phyloP scores from a whole-genome alignment of 257 asterid genomes.

The Plantago elongata region DNA sequence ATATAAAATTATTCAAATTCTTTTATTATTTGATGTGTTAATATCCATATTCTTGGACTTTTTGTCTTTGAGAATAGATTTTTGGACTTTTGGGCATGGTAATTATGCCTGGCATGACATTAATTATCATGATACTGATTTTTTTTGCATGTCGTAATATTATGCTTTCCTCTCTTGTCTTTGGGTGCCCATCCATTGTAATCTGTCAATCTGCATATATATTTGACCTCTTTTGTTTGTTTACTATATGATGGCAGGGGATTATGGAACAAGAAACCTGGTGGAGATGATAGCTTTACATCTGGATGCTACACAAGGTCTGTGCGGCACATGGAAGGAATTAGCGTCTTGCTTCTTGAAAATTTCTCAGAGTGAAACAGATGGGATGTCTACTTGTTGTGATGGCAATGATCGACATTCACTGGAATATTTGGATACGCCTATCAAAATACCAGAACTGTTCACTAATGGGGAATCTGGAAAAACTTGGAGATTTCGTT shows the following conservation, averaged over 20 bases:
- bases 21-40: neutral
- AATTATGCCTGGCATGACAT: neutral
- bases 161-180: no score
- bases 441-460: constrained; percentile 47
- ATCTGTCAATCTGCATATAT: neutral
- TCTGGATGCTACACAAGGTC: constrained; percentile 64
- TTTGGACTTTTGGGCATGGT: neutral
- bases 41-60: no score
- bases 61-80: neutral
- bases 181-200: neutral
- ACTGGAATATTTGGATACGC: constrained; percentile 21
- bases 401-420: constrained; percentile 26
- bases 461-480: constrained; percentile 41
- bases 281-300: constrained; percentile 76
- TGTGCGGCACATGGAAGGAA: constrained; percentile 57
- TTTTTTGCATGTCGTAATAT: neutral
- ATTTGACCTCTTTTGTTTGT: neutral
- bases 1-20: constrained; percentile 14
- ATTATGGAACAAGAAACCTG: constrained; percentile 51
- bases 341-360: constrained; percentile 63
- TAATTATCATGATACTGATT: constrained; percentile 2
- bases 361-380: constrained; percentile 58
- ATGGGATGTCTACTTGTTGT: constrained; percentile 47
- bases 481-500: constrained; percentile 63
- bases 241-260: constrained; percentile 37